Conservation (phyloP, 2,329 filamentous ascomycete genomes). For the Aspergillus tubingensis region DNA sequence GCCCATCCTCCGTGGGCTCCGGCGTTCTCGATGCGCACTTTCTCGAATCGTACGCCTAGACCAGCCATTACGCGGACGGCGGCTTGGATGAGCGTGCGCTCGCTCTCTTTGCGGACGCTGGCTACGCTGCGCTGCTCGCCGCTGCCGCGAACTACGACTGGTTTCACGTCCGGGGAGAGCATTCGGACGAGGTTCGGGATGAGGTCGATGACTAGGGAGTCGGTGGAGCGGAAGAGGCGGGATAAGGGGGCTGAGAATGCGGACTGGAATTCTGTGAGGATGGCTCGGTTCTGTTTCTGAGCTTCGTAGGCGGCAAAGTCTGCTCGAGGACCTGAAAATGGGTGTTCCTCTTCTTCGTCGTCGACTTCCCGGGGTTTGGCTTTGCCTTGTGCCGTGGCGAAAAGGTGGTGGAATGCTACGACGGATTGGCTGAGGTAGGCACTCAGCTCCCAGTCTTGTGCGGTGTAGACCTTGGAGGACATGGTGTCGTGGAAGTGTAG, state of each 20-base stretch:
- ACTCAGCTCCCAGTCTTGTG: constrained; percentile 88
- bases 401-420: constrained; percentile 87
- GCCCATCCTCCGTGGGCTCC: constrained; percentile 68
- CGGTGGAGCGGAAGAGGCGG: constrained; percentile 75
- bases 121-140: constrained; percentile 68
- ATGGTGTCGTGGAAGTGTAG: constrained; percentile 88
- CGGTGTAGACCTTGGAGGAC: constrained; percentile 74
- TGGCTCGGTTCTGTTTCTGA: constrained; percentile 73
- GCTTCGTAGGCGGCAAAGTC: constrained; percentile 81
- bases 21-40: constrained; percentile 74
- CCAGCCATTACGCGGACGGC: constrained; percentile 83
- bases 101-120: constrained; percentile 82
- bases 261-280: constrained; percentile 72
- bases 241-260: constrained; percentile 71
- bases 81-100: constrained; percentile 76
- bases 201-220: constrained; percentile 77
- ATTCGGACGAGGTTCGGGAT: constrained; percentile 82
- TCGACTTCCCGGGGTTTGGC: constrained; percentile 44
- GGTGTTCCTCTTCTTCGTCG: constrained; percentile 57
- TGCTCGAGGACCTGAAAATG: constrained; percentile 80
- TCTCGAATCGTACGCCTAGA: constrained; percentile 77
- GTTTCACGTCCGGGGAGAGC: constrained; percentile 85
- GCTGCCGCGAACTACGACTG: constrained; percentile 76
- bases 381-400: constrained; percentile 68
- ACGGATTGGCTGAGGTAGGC: constrained; percentile 85